Evolutionary conservation across 208 protist genomes (phyloP), one percentile per base, ranked within the genome.

Genomic region (Balamuthia mandrillaris): DNA sequence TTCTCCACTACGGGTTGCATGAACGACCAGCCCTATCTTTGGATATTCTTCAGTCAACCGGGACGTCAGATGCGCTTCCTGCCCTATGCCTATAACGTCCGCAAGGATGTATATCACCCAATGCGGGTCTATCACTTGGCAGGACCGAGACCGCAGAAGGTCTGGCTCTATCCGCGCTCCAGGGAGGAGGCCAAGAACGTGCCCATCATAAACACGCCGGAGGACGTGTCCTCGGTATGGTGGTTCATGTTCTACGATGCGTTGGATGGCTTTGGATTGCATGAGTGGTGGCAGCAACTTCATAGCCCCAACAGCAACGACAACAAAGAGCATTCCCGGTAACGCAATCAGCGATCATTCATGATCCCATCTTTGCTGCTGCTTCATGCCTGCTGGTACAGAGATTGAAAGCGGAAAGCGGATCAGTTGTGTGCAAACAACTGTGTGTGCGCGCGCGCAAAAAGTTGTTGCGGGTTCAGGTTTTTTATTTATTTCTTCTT

Each of bases 71-170:
- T 77, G 29, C 45, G 52, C 2, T 16, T 77, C 42, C 41, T 77
- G n/a, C 66, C 66, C 66, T 77, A 52, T 35, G n/a, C 66, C 6
- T 77, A 52, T 9, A 77, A 77, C 18, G 37, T 77, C 35, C n/a
- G 66, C 42, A 77, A 52, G 41, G 1, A 63, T 24, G 6, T 52
- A 16, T 77, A 77, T n/a, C 37, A 77, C 39, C 66, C 66, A 2
- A 77, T 77, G 66, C n/a, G 66, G 21, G 24, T 77, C 21, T 77
- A 16, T 24, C 66, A 77, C 66, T 77, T 77, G 45, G 35, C 39
- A 12, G 65, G 65, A 29, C 65, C 65, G 65, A 31, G 41, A 27
- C 37, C 37, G 16, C 49, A 74, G 37, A 74, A 74, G 65, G 37
- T 41, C 14, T 74, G 65, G 65, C 16, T 49, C 65, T 51, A 74